These are phyloP conservation scores for Psophocarpus tetragonolobus DNA, from an alignment of 306 rosid genomes.

Conservation along the genomic window DNA sequence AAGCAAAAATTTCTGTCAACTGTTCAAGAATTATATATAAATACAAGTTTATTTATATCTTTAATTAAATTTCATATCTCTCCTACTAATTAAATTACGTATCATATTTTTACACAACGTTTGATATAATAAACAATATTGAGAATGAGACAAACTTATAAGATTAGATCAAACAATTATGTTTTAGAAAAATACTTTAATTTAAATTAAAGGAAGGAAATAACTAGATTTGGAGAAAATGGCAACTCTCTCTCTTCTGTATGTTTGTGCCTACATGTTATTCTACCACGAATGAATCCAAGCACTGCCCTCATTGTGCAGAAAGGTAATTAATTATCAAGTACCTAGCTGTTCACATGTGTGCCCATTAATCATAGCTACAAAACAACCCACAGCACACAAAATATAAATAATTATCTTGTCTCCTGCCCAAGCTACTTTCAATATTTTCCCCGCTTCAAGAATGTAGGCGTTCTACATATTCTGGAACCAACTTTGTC, in stretches of 20 bases:
- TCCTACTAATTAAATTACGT: no score
- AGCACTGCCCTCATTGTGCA: conserved; percentile 41
- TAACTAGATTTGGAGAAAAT: no score
- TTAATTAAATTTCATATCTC: no score
- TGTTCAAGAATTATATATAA: no score
- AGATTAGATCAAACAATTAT: no score
- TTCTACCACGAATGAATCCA: conserved; percentile 26
- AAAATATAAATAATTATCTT: conserved; percentile 31
- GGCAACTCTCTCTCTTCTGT: neutral
- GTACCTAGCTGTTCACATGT: conserved; percentile 69
- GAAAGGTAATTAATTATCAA: conserved; percentile 37
- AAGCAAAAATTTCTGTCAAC: no score
- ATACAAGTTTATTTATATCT: no score
- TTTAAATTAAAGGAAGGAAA: neutral
- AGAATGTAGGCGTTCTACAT: neutral
- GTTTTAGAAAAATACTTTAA: no score
- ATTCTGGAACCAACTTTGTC: neutral
- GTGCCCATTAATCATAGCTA: conserved; percentile 54
- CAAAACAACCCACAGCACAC: conserved; percentile 47
- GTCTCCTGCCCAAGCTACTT: conserved; percentile 35
- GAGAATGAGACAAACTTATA: no score
- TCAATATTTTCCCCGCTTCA: conserved; percentile 2
- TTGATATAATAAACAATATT: no score
- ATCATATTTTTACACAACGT: no score
- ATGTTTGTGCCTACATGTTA: neutral